Evolutionary conservation across 345 rosid genomes (phyloP).

Genomic region (Citrus sp.): DNA sequence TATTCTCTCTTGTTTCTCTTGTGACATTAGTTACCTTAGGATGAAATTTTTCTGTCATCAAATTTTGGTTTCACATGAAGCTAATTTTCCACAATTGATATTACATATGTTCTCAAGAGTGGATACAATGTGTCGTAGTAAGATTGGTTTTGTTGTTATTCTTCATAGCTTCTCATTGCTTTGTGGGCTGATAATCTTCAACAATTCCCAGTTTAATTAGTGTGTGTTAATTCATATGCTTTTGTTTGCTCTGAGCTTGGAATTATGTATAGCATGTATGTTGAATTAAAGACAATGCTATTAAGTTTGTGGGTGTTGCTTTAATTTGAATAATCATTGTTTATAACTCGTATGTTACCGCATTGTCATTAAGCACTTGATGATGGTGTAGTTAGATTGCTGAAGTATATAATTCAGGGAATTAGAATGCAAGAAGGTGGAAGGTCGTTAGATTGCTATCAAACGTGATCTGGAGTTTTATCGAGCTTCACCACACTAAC

Average conservation of each 20-base stretch:
- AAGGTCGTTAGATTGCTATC: neutral
- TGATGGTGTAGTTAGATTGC: neutral
- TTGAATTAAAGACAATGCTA: neutral
- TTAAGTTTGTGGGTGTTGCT: neutral
- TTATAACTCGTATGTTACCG: neutral
- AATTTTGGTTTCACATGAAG: conserved; percentile 6
- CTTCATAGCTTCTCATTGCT: neutral
- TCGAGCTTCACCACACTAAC: neutral
- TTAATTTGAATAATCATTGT: neutral
- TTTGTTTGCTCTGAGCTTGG: neutral
- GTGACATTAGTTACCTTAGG: neutral
- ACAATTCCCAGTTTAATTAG: neutral
- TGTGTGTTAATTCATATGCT: neutral
- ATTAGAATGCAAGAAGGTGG: neutral
- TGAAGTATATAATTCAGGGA: neutral
- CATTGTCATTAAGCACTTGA: neutral
- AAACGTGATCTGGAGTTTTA: neutral
- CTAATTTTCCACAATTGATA: neutral
- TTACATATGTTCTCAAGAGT: neutral
- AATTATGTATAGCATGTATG: neutral
- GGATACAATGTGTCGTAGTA: neutral
- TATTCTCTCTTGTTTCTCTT: conserved; percentile 7
- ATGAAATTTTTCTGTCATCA: neutral
- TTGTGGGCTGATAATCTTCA: neutral
- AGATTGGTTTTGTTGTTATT: neutral